phyloP scores from a whole-genome alignment of 2,329 filamentous ascomycete species.

The Thermomyces lanuginosus region DNA sequence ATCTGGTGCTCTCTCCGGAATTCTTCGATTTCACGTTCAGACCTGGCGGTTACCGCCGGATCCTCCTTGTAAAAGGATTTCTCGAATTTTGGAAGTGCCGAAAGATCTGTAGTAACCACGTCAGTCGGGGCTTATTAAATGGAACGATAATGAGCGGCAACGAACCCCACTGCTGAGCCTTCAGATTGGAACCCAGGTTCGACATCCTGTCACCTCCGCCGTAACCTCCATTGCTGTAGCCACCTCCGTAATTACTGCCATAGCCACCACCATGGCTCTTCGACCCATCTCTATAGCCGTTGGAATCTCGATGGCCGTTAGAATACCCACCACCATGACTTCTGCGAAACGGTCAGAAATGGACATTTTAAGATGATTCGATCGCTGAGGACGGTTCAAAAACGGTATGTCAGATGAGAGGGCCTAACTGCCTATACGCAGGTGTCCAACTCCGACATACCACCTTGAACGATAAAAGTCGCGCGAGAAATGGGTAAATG shows the following conservation, averaged over 20 bases:
- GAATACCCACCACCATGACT: conserved; percentile 36
- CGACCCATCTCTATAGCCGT: too few relatives aligned
- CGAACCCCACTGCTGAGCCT: conserved; percentile 79
- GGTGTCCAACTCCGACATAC: background rate
- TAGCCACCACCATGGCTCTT: conserved; percentile 19
- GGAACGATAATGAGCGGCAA: conserved; percentile 11
- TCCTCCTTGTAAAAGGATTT: conserved; percentile 99
- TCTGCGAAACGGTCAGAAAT: conserved; percentile 3
- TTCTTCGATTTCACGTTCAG: conserved; percentile 62
- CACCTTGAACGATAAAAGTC: background rate
- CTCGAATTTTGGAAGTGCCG: conserved; percentile 80
- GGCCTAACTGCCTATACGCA: background rate
- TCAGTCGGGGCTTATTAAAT: conserved; percentile 12
- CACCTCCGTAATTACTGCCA: conserved; percentile 18
- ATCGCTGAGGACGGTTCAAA: background rate
- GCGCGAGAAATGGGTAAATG: conserved; percentile 3
- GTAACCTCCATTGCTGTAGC: conserved; percentile 33
- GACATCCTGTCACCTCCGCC: conserved; percentile 88
- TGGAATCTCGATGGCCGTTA: conserved; percentile 27
- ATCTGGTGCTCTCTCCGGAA: conserved; percentile 81
- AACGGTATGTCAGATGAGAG: background rate
- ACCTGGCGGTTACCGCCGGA: conserved; percentile 56
- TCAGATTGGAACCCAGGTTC: conserved; percentile 70
- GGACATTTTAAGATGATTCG: conserved; percentile 1
- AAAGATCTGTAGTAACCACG: conserved; percentile 44